These are phyloP conservation scores for Colletotrichum aenigma DNA, from an alignment of 2,329 filamentous ascomycete species.

Conservation along the genomic window DNA sequence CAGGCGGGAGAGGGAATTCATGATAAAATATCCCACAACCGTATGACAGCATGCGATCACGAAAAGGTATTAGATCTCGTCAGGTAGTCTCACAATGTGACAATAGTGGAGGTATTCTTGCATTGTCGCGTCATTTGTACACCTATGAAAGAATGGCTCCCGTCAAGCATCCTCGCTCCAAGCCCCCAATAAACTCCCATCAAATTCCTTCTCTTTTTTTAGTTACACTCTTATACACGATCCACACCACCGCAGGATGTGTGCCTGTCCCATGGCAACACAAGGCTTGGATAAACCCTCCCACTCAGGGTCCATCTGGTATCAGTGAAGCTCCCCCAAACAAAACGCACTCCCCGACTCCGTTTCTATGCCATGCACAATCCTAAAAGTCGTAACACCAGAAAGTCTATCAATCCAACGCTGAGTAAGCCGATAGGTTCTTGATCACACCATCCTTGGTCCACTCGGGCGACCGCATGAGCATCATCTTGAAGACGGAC, in stretches of 20 bases:
- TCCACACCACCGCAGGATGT: not conserved
- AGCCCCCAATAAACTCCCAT: conserved; percentile 9
- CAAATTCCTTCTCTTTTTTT: conserved; percentile 10
- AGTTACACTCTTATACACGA: conserved; percentile 19
- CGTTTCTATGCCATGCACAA: conserved; percentile 1
- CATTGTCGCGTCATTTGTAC: conserved; percentile 22
- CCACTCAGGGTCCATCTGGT: not conserved
- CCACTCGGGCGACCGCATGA: conserved; percentile 67
- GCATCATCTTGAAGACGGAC: conserved; percentile 68
- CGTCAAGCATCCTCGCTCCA: conserved; percentile 14
- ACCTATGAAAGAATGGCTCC: conserved; percentile 16
- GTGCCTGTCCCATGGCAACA: not conserved
- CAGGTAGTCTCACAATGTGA: not conserved
- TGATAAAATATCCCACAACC: not conserved
- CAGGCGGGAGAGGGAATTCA: not conserved
- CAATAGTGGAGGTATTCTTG: conserved; percentile 14
- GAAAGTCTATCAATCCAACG: conserved; percentile 39
- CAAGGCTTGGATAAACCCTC: not conserved
- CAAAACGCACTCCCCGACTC: not conserved
- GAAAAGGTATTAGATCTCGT: not conserved
- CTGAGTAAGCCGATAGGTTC: conserved; percentile 69
- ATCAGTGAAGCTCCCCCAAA: not conserved
- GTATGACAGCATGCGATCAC: not conserved
- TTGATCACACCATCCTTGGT: conserved; percentile 69
- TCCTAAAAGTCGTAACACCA: not conserved